Conservation (phyloP, 1,139 yeast genomes). For the Debaryomyces fabryi region DNA sequence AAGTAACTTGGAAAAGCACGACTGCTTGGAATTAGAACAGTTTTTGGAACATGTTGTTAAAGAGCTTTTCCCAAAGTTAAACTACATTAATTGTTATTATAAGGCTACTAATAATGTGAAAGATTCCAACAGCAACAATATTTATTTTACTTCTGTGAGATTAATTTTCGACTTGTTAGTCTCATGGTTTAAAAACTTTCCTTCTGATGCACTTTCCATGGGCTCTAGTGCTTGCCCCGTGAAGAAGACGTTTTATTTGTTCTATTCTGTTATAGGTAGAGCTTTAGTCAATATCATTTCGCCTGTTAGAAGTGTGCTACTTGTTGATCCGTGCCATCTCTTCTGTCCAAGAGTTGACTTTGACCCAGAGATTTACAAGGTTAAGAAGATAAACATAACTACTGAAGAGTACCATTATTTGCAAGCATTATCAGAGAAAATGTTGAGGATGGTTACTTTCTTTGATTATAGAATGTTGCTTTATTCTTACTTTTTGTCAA, state of each 20-base stretch:
- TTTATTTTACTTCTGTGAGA: constrained; percentile 27
- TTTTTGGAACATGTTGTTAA: constrained; percentile 33
- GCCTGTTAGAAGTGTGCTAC: constrained; percentile 36
- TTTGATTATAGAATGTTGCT: constrained; percentile 32
- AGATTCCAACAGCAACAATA: constrained; percentile 16
- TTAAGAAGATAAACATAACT: constrained; percentile 17
- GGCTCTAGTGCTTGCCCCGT: constrained; percentile 33
- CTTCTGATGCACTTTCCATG: constrained; percentile 36
- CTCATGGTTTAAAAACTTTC: constrained; percentile 40
- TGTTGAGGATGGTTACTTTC: constrained; percentile 30
- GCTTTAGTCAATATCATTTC: constrained; percentile 36
- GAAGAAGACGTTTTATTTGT: constrained; percentile 37
- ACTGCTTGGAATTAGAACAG: constrained; percentile 28
- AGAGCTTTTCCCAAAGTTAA: constrained; percentile 30
- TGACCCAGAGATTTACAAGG: constrained; percentile 24
- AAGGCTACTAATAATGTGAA: constrained; percentile 18
- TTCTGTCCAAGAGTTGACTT: constrained; percentile 37
- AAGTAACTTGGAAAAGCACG: constrained; percentile 2
- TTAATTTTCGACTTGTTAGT: constrained; percentile 35
- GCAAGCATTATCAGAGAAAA: constrained; percentile 20
- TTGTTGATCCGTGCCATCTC: constrained; percentile 40
- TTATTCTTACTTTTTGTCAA: constrained; percentile 29
- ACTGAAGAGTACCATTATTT: constrained; percentile 23
- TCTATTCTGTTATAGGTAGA: constrained; percentile 39
- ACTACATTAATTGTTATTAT: constrained; percentile 28